Evolutionary conservation across 2,329 filamentous ascomycete genomes (phyloP).

Genomic region (Neofusicoccum kwambonambiense): DNA sequence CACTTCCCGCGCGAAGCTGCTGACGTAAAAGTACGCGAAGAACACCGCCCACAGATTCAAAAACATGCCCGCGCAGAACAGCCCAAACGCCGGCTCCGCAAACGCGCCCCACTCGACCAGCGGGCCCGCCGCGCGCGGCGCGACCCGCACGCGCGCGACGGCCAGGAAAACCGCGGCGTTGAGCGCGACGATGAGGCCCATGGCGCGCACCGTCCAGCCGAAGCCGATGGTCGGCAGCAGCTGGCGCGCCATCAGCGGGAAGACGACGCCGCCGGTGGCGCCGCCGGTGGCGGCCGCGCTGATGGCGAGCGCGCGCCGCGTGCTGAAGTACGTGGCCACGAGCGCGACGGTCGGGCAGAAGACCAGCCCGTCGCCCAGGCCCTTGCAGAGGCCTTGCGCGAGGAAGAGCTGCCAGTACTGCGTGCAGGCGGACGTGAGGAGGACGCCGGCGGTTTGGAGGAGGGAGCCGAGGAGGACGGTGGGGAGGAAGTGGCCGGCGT

Average conservation of each 20-base stretch:
- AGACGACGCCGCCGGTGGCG: slow-evolving; percentile 23
- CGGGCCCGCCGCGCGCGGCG: slow-evolving; percentile 41
- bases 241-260: slow-evolving; percentile 21
- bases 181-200: slow-evolving; percentile 45
- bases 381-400: slow-evolving; percentile 49
- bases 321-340: slow-evolving; percentile 38
- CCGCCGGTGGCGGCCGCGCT: slow-evolving; percentile 26
- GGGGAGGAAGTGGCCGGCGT: slow-evolving; percentile 42
- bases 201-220: slow-evolving; percentile 25
- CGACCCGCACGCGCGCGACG: slow-evolving; percentile 44
- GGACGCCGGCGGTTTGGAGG: slow-evolving; percentile 41
- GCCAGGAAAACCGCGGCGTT: slow-evolving; percentile 30
- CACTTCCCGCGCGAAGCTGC: not conserved
- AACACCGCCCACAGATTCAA: slow-evolving; percentile 52
- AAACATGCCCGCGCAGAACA: slow-evolving; percentile 46
- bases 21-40: slow-evolving; percentile 56
- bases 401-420: slow-evolving; percentile 50
- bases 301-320: slow-evolving; percentile 32
- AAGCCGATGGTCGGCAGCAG: slow-evolving; percentile 23
- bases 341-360: slow-evolving; percentile 40
- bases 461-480: slow-evolving; percentile 38
- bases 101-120: slow-evolving; percentile 58
- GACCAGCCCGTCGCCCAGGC: slow-evolving; percentile 45
- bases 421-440: slow-evolving; percentile 44
- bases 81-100: slow-evolving; percentile 52